Conservation (phyloP, 208 protist genomes). For the Crithidia mellificae region DNA sequence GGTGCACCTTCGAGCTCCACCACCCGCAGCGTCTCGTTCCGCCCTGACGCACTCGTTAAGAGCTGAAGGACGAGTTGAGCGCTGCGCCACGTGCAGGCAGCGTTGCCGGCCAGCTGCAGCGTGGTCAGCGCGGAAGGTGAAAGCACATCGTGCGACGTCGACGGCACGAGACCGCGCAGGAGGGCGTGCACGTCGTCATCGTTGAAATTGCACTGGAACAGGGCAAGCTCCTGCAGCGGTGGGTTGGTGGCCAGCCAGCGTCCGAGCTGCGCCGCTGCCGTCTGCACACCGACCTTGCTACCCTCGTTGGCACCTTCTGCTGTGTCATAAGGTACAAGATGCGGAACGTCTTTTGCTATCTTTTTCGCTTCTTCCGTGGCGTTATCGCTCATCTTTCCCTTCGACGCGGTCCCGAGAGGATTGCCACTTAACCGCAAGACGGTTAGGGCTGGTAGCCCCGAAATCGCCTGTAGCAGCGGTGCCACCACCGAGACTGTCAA, state of each 20-base stretch:
- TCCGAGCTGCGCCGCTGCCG: constrained; percentile 20
- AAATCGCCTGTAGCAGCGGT: constrained; percentile 33
- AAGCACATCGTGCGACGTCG: too few species aligned
- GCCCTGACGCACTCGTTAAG: constrained; percentile 5
- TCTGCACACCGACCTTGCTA: background rate
- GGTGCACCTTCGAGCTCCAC: constrained; percentile 23
- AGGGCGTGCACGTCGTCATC: constrained; percentile 55
- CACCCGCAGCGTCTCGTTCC: constrained; percentile 19
- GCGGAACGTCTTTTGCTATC: too few species aligned
- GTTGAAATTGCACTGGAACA: constrained; percentile 67
- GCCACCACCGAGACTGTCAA: constrained; percentile 33
- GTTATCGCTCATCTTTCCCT: too few species aligned
- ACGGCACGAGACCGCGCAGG: constrained; percentile 36
- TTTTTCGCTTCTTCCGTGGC: too few species aligned
- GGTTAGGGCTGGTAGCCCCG: constrained; percentile 29
- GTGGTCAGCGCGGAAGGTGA: constrained; percentile 3
- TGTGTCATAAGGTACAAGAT: too few species aligned
- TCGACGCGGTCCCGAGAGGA: constrained; percentile 30
- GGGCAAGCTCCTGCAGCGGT: constrained; percentile 46
- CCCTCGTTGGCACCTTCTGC: background rate
- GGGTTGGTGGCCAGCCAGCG: constrained; percentile 46
- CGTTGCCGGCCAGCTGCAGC: constrained; percentile 28
- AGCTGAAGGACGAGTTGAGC: constrained; percentile 21
- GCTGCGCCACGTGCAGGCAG: constrained; percentile 28
- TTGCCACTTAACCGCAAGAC: constrained; percentile 67